A percentile compares a stretch with the other conserved stretches of the same genome.
These are phyloP conservation scores for Eucommia ulmoides DNA, from an alignment of 257 asterid species.

Conservation along the genomic window DNA sequence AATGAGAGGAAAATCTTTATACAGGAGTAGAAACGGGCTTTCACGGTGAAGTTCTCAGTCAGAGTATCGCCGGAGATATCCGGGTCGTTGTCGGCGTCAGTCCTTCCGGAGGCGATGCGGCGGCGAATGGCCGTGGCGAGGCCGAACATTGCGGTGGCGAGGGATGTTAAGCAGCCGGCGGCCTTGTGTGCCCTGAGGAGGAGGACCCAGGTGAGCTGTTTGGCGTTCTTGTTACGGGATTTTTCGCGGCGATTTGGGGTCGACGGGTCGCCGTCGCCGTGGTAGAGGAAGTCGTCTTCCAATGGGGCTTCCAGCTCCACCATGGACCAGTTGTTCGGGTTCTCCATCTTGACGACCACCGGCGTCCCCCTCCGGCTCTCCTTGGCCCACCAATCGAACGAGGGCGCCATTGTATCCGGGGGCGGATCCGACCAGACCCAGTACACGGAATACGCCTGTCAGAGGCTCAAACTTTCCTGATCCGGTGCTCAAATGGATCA, in stretches of 20 bases:
- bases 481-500: neutral
- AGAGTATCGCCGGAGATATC: neutral
- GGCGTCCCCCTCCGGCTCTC: constrained; percentile 72
- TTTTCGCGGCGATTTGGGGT: constrained; percentile 20
- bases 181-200: constrained; percentile 85
- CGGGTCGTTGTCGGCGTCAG: constrained; percentile 48
- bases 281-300: constrained; percentile 56
- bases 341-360: constrained; percentile 90
- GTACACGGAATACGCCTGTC: neutral
- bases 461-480: neutral
- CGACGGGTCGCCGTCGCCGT: constrained; percentile 27
- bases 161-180: constrained; percentile 75
- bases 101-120: constrained; percentile 63
- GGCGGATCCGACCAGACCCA: neutral
- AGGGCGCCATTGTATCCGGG: constrained; percentile 85
- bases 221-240: constrained; percentile 81
- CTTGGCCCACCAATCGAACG: constrained; percentile 68
- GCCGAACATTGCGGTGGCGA: constrained; percentile 66
- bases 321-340: constrained; percentile 94
- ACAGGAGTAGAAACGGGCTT: constrained; percentile 41
- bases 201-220: constrained; percentile 90
- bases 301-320: constrained; percentile 71
- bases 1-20: constrained; percentile 49
- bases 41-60: constrained; percentile 24
- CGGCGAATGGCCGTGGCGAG: constrained; percentile 62